A percentile compares a stretch with the other conserved stretches of the same genome.
Conservation (phyloP, 148 eudicot species). For the Pouteria glomerata region DNA sequence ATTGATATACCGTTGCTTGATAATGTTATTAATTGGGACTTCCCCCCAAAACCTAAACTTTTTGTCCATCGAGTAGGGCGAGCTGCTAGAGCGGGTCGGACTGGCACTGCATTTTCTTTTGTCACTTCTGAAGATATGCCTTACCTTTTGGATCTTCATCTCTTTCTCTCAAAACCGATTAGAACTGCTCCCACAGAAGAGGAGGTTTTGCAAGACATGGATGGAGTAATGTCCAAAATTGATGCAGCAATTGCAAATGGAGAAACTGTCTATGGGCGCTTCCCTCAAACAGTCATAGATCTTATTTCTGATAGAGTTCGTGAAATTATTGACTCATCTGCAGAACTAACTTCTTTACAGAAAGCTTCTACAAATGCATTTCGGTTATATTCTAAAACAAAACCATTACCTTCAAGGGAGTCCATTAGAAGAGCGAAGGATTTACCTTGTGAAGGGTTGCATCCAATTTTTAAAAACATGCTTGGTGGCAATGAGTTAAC, state of each 20-base stretch:
- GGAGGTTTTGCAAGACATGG: constrained; percentile 58
- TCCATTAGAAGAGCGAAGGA: constrained; percentile 77
- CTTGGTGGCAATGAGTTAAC: constrained; percentile 67
- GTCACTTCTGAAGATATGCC: constrained; percentile 80
- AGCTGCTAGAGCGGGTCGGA: constrained; percentile 93
- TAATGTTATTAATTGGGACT: constrained; percentile 89
- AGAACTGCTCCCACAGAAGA: constrained; percentile 94
- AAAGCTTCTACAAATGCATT: constrained; percentile 63
- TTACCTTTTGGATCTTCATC: constrained; percentile 84
- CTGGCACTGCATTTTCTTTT: constrained; percentile 88
- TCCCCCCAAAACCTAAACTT: constrained; percentile 81
- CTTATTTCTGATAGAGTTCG: constrained; percentile 79
- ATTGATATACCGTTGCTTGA: constrained; percentile 96
- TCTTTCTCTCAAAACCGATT: constrained; percentile 81
- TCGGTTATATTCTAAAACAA: constrained; percentile 55
- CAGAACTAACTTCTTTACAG: constrained; percentile 56
- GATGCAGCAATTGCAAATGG: constrained; percentile 70
- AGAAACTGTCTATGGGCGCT: constrained; percentile 81
- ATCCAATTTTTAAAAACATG: constrained; percentile 69
- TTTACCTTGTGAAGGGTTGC: constrained; percentile 82
- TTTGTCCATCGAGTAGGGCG: constrained; percentile 96
- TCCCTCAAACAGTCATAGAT: constrained; percentile 84
- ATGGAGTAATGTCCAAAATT: constrained; percentile 49
- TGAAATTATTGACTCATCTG: constrained; percentile 62
- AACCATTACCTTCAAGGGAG: constrained; percentile 74